phyloP scores from a whole-genome alignment of 352 stramenopile species.

The Pythium vanterpoolii region DNA sequence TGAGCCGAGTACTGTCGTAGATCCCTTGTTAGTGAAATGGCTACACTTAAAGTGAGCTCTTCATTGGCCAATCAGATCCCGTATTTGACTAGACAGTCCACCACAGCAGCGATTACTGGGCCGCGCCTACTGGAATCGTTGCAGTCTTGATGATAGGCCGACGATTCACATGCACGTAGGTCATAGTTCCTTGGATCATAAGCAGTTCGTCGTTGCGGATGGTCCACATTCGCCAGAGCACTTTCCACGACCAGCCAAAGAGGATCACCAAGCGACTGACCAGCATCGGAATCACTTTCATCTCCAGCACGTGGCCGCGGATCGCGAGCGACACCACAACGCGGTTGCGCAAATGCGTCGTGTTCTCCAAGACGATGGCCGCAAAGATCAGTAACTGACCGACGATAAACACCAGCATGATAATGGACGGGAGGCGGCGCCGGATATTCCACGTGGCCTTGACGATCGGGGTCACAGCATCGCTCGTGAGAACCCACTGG shows the following conservation, averaged over 20 bases:
- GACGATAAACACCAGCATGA: constrained; percentile 6
- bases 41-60: no score
- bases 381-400: not conserved
- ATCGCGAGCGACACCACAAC: constrained; percentile 1
- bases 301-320: not conserved
- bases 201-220: constrained; percentile 11
- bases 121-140: no score
- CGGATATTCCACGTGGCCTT: not conserved
- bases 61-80: no score
- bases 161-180: no score
- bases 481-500: constrained; percentile 24
- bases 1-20: no score
- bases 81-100: no score
- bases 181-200: constrained; percentile 19
- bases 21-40: no score
- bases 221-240: constrained; percentile 16
- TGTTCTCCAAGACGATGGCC: constrained; percentile 13
- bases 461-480: constrained; percentile 12
- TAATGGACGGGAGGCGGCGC: not conserved
- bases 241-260: constrained; percentile 14
- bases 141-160: no score
- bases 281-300: constrained; percentile 17
- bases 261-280: constrained; percentile 16
- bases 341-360: constrained; percentile 8
- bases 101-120: no score